Conservation (phyloP, 2,329 filamentous ascomycete genomes). For the Ploettnerulaceae sp. region DNA sequence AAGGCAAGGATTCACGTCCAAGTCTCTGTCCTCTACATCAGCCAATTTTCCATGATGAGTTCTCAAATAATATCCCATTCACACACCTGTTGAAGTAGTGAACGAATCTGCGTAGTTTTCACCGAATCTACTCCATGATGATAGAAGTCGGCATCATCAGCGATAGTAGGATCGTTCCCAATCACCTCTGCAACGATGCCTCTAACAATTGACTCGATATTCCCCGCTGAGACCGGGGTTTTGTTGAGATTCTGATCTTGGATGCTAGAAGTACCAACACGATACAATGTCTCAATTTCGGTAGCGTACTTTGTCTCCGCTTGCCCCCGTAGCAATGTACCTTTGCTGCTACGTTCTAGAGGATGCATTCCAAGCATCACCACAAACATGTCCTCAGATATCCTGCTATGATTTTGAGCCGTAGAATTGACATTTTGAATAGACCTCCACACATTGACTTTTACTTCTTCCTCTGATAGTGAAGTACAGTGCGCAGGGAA, state of each 20-base stretch:
- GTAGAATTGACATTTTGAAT: conserved; percentile 45
- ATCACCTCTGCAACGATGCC: conserved; percentile 34
- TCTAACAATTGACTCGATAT: conserved; percentile 27
- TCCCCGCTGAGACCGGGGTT: background rate
- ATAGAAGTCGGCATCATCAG: conserved; percentile 46
- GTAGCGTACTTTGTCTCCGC: conserved; percentile 46
- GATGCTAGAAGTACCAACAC: background rate
- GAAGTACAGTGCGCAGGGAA: conserved; percentile 39
- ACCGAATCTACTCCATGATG: conserved; percentile 54
- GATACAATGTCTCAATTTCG: conserved; percentile 45
- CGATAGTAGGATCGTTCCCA: conserved; percentile 30
- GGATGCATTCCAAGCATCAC: conserved; percentile 34
- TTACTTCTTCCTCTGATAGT: conserved; percentile 35
- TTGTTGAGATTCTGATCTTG: background rate
- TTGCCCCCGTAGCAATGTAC: conserved; percentile 48
- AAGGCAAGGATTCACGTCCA: conserved; percentile 43
- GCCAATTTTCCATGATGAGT: background rate
- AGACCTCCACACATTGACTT: conserved; percentile 39
- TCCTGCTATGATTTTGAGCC: conserved; percentile 46
- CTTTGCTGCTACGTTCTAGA: conserved; percentile 59
- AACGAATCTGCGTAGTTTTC: conserved; percentile 22
- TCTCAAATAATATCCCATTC: background rate
- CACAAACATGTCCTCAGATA: conserved; percentile 46
- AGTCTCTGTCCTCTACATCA: conserved; percentile 30
- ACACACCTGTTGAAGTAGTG: conserved; percentile 15